These are phyloP conservation scores for Acacia crassicarpa DNA, from an alignment of 306 rosid species.

Conservation along the genomic window DNA sequence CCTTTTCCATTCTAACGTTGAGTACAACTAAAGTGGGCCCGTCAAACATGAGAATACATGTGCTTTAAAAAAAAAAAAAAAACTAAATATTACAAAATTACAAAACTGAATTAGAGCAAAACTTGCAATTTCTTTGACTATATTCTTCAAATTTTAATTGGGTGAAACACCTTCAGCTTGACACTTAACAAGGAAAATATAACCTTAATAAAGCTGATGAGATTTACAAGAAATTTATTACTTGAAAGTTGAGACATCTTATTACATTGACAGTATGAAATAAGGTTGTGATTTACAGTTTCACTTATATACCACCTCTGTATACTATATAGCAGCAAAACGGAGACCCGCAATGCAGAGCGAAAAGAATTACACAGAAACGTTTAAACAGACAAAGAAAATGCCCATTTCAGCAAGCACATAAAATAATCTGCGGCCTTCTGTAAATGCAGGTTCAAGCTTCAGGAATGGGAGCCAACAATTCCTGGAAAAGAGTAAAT, in stretches of 20 bases:
- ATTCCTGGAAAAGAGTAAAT: slow-evolving; percentile 53
- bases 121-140: neutral
- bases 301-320: slow-evolving; percentile 19
- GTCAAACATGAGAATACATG: no score
- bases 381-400: slow-evolving; percentile 5
- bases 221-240: slow-evolving; percentile 37
- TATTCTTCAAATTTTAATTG: neutral
- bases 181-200: neutral
- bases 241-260: slow-evolving; percentile 25
- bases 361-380: neutral
- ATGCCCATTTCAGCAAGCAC: slow-evolving; percentile 28
- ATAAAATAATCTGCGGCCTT: slow-evolving; percentile 21
- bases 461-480: slow-evolving; percentile 63
- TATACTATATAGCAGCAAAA: neutral
- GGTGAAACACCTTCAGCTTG: neutral
- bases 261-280: slow-evolving; percentile 33
- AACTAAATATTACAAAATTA: no score
- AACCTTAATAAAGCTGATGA: slow-evolving; percentile 16
- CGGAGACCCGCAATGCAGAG: slow-evolving; percentile 15
- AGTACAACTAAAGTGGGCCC: neutral
- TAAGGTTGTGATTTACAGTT: slow-evolving; percentile 40
- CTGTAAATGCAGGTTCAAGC: slow-evolving; percentile 39
- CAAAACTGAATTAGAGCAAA: neutral
- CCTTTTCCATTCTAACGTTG: neutral
- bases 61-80: no score